Percentiles rank a stretch among this genome's conserved stretches.
Evolutionary conservation across 2,329 filamentous ascomycete species (phyloP).

Genomic region (Fusarium globosum): DNA sequence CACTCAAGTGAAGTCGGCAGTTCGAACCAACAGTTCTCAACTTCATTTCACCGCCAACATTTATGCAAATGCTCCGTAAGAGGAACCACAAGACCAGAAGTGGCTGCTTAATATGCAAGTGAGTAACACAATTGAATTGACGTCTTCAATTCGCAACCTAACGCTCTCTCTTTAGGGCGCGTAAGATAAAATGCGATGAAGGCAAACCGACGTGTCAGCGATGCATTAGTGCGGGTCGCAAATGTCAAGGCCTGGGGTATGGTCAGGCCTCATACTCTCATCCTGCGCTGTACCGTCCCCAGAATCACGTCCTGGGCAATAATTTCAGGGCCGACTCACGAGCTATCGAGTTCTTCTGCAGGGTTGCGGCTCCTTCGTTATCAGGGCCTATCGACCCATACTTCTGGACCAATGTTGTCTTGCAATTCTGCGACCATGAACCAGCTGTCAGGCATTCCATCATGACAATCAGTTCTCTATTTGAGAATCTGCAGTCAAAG

Average conservation of each 20-base stretch:
- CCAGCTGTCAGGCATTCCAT: conserved; percentile 29
- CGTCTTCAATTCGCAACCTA: accelerated
- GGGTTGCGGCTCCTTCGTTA: conserved; percentile 21
- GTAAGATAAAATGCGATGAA: conserved; percentile 20
- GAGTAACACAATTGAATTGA: background rate
- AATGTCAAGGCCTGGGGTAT: conserved; percentile 5
- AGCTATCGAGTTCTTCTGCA: conserved; percentile 26
- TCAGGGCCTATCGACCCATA: conserved; percentile 30
- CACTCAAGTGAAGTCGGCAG: background rate
- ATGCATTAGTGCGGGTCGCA: conserved; percentile 5
- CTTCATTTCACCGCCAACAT: background rate
- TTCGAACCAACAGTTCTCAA: background rate
- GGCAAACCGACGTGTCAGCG: conserved; percentile 4
- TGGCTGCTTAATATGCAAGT: conserved; percentile 18
- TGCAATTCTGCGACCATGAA: conserved; percentile 30
- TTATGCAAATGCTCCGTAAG: conserved; percentile 12
- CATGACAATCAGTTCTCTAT: conserved; percentile 14
- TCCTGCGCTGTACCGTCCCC: conserved; percentile 2
- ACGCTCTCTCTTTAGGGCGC: background rate
- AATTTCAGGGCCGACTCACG: background rate
- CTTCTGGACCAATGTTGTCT: conserved; percentile 33
- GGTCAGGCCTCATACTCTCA: background rate
- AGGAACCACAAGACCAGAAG: conserved; percentile 15
- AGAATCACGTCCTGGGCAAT: background rate
- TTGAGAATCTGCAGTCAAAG: background rate